Base-by-base conservation (phyloP, 1,284 basidiomycete genomes). In the Cutaneotrichosporon arboriforme region DNA sequence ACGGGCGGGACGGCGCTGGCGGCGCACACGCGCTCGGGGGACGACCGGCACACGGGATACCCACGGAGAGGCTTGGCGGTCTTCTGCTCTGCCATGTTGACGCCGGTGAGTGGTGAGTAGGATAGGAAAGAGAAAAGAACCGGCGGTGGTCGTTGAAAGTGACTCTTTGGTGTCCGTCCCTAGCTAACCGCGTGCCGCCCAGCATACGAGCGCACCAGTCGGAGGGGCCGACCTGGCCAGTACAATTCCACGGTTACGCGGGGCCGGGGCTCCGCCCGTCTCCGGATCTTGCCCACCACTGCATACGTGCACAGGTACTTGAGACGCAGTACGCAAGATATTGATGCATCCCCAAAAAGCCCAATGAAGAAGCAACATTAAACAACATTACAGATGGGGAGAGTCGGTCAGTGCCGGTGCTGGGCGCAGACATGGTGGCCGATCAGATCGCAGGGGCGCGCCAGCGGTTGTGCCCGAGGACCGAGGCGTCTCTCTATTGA, bases 11-110 rank as follows among this genome's bases (percentile, higher is more conserved):
- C n/a, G 37, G 8, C 14, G 37, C 9, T 38, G 15, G 37, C 37
- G n/a, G 37, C 15, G 37, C 15, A n/a, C 10, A 38, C 15, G 37
- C 12, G 15, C 37, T 17, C 8, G 1, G 12, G 7, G n/a, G 37
- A 17, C n/a, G 15, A 20, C 23, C 20, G 14, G 13, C 10, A 8
- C 20, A 17, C 4, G 21, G 33, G 22, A 22, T 3, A 43, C 49
- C 39, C 49, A 51, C 49, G 49, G 14, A 51, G 49, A n/a, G 49
- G 49, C 49, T 51, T 44, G 23, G 40, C 42, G 14, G 42, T 26
- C 20, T 31, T 51, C 35, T n/a, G n/a, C n/a, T 42, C 22, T 9
- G 49, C 26, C 42, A 51, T 51, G n/a, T 5, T 45, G 23, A 42
- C 18, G 26, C 17, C 18, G 31, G 44, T 36, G 42, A 31, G 36